Evolutionary conservation across 805 yeast genomes (phyloP), one percentile per base, ranked within the genome.

Genomic region (Blastobotrys parvus): DNA sequence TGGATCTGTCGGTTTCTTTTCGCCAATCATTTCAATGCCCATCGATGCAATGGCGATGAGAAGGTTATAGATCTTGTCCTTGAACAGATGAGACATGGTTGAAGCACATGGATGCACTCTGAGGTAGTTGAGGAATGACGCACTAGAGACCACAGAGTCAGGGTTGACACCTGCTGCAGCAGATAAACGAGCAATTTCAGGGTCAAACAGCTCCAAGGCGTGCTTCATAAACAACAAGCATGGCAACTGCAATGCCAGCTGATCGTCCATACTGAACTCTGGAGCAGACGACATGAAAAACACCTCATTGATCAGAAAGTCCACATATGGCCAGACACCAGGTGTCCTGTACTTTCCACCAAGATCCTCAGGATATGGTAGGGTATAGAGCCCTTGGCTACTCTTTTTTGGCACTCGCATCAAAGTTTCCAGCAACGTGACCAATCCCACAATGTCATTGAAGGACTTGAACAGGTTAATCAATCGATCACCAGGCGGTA

Each of bases 251-350:
- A 89, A 52, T 1, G 68, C 58, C 7, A 61, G 45, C 39, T 62
- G 67, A 13, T 71, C 72, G 0, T 45, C 54, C 15, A 54, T 63
- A 25, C 64, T 47, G 10, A 69, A 56, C 22, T 57, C 57, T 3
- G 75, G 58, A 6, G 68, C 60, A 2, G 63, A 55, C 0, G 62
- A 45, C 2, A 84, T 65, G 20, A 75, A 72, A 4, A 71, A 73
- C 0, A 88, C 75, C 35, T 82, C 83, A 10, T 71, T 63, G n/a
- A 83, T 55, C 11, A 88, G 58, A 52, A 76, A 87, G 42, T 86
- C 90, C 42, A 84, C 59, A 53, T 89, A 90, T 2, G 92, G 87
- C 76, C 88, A 77, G 4, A 87, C 61, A 2, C 95, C 95, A 15
- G 69, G 70, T 25, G 66, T 73, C 52, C 94, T 71, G 49, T 78